These are phyloP conservation scores for Aspergillus ruber DNA, from an alignment of 2,329 filamentous ascomycete species.

Conservation along the genomic window DNA sequence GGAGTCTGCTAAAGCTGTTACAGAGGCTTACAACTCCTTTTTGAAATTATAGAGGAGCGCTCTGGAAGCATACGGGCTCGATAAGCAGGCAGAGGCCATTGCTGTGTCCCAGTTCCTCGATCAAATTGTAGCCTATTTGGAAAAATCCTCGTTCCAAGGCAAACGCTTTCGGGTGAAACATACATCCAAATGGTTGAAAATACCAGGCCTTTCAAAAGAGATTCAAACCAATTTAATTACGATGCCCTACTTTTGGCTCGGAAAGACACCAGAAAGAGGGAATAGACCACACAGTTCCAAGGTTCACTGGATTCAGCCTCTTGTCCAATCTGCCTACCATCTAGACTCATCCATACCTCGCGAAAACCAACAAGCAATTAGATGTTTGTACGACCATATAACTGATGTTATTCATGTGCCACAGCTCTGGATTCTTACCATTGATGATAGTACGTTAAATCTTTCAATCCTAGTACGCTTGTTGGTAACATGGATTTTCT, in stretches of 20 bases:
- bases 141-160: slow-evolving; percentile 1
- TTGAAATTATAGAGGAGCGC: not conserved
- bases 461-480: not conserved
- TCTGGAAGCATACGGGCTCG: not conserved
- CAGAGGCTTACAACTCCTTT: not conserved
- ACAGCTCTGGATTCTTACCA: slow-evolving; percentile 4
- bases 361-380: slow-evolving; percentile 4
- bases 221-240: not conserved
- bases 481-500: not conserved
- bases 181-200: not conserved
- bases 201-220: not conserved
- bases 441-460: slow-evolving; percentile 1
- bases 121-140: not conserved
- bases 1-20: not conserved
- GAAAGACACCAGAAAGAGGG: not conserved
- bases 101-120: not conserved
- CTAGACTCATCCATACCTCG: slow-evolving; percentile 3
- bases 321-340: slow-evolving; percentile 5
- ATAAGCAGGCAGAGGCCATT: not conserved
- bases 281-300: not conserved
- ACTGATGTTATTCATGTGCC: slow-evolving; percentile 1
- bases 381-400: not conserved
- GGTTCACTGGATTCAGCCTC: slow-evolving; percentile 3
- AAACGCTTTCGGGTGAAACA: not conserved
- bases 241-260: slow-evolving; percentile 1